phyloP scores from a whole-genome alignment of 306 rosid genomes.

The Aeschynomene evenia region DNA sequence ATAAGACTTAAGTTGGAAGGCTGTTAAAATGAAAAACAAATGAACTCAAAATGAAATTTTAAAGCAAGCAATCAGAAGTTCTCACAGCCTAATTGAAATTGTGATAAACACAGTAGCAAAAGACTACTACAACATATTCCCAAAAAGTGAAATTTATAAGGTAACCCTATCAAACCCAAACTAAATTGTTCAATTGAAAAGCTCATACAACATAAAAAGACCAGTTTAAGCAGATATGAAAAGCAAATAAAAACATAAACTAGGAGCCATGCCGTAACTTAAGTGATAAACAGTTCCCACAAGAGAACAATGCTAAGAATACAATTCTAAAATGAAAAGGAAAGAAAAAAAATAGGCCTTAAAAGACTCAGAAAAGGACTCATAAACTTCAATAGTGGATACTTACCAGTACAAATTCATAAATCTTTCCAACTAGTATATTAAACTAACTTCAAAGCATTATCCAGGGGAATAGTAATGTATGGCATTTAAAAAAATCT shows the following conservation, averaged over 20 bases:
- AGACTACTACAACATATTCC: background rate
- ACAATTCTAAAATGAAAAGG: background rate
- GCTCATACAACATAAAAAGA: background rate
- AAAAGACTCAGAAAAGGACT: background rate
- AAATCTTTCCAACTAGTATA: background rate
- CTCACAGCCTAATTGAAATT: background rate
- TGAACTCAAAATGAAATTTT: slow-evolving; percentile 25
- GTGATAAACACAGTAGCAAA: background rate
- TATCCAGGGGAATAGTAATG: background rate
- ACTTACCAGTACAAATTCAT: too few relatives aligned
- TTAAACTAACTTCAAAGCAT: background rate
- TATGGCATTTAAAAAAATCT: background rate
- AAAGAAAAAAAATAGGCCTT: background rate
- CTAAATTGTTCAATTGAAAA: background rate
- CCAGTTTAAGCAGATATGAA: slow-evolving; percentile 2
- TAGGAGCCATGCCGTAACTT: background rate
- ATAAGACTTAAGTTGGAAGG: slow-evolving; percentile 53
- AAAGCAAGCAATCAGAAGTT: background rate
- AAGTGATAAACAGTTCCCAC: background rate
- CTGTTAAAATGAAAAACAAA: slow-evolving; percentile 45
- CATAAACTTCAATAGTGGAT: slow-evolving; percentile 12
- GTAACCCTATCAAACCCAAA: slow-evolving; percentile 12
- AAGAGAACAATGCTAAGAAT: background rate
- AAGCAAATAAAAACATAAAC: background rate
- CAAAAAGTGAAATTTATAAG: background rate